phyloP scores from a whole-genome alignment of 208 protist genomes.

The Trichomonas tenax region DNA sequence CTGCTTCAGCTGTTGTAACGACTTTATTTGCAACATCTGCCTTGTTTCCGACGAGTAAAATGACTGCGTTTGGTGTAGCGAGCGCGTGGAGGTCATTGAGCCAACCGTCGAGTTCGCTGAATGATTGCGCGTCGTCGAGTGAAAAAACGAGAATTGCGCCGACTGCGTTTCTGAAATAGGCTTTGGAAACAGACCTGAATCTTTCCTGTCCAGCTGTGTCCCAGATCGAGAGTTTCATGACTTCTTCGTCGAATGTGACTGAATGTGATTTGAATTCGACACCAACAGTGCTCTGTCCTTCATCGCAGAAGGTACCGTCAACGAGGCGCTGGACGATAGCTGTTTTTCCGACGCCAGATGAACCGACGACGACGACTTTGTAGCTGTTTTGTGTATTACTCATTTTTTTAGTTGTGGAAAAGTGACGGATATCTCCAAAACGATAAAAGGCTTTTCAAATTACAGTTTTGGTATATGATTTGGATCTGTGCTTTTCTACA shows the following conservation, averaged over 20 bases:
- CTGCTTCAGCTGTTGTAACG: neutral
- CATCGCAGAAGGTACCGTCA: neutral
- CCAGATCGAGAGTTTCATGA: neutral
- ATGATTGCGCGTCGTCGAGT: neutral
- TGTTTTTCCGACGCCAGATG: constrained; percentile 9
- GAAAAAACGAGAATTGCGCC: neutral
- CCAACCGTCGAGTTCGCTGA: neutral
- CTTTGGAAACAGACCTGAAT: neutral
- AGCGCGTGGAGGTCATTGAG: neutral
- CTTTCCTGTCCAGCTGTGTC: constrained; percentile 16
- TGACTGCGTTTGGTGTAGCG: neutral
- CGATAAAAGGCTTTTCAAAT: too few species aligned
- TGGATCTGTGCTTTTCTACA: too few species aligned
- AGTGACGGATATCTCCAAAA: neutral
- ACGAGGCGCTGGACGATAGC: neutral
- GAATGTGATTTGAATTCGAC: constrained; percentile 1
- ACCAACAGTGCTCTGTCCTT: neutral
- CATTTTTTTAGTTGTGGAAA: neutral
- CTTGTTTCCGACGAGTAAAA: neutral
- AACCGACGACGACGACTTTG: neutral
- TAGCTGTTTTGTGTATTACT: neutral
- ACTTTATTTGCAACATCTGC: neutral
- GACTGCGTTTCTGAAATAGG: neutral
- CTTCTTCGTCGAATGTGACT: neutral
- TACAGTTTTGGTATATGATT: too few species aligned